These are phyloP conservation scores for Penicillium italicum DNA, from an alignment of 2,329 filamentous ascomycete species.

Conservation along the genomic window DNA sequence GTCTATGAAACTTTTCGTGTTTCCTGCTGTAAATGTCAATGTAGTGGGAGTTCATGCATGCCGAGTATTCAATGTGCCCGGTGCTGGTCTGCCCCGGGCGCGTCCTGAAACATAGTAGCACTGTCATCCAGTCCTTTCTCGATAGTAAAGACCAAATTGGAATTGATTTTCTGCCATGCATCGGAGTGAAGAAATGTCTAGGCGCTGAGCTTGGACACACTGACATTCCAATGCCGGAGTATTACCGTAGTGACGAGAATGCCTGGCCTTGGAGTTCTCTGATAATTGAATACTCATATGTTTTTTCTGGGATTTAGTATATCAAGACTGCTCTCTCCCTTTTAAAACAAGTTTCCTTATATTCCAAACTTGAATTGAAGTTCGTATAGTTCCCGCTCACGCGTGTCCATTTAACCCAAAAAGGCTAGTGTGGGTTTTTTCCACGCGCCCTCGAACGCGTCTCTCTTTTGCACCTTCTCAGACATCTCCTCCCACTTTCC, in stretches of 20 bases:
- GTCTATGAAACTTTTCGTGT: background rate
- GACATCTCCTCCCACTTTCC: conserved; percentile 7
- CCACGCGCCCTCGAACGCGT: conserved; percentile 18
- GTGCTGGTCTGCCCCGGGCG: background rate
- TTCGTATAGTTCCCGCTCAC: conserved; percentile 1
- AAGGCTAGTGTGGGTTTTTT: conserved; percentile 6
- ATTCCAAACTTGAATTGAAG: background rate
- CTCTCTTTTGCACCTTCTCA: conserved; percentile 8
- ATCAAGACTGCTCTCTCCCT: background rate
- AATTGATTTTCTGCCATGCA: background rate
- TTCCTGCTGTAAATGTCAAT: background rate
- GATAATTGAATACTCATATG: background rate
- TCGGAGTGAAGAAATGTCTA: background rate
- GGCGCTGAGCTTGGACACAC: background rate
- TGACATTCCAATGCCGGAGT: conserved; percentile 22
- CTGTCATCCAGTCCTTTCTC: no score
- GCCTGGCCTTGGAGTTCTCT: background rate
- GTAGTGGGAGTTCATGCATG: background rate
- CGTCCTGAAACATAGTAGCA: background rate
- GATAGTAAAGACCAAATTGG: background rate
- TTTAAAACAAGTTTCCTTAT: background rate
- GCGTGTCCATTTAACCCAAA: conserved; percentile 16
- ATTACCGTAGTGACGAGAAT: conserved; percentile 23
- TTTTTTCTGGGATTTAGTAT: background rate
- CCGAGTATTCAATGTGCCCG: background rate